Evolutionary conservation across 176 grass and related monocot species (phyloP).

Genomic region (Carex pumila): DNA sequence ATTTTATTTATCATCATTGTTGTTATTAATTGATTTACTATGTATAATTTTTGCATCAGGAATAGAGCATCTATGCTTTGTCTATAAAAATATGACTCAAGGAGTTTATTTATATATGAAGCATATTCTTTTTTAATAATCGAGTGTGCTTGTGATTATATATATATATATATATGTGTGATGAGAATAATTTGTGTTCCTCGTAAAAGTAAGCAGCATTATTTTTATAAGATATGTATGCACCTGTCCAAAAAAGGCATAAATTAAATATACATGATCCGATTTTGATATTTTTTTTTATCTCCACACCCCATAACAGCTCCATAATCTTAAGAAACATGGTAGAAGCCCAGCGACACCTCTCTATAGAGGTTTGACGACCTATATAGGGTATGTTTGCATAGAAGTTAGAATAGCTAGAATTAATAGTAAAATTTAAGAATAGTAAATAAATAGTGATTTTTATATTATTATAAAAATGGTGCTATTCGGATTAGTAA

Average conservation of each 20-base stretch:
- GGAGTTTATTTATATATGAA: neutral
- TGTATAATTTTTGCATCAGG: neutral
- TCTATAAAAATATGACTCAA: neutral
- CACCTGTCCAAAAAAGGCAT: neutral
- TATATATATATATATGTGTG: too few species aligned
- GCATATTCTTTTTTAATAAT: neutral
- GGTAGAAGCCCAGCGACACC: too few species aligned
- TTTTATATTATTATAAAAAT: too few species aligned
- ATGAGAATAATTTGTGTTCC: neutral
- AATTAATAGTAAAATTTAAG: too few species aligned
- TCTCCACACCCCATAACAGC: too few species aligned
- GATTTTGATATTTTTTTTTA: neutral
- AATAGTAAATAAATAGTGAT: too few species aligned
- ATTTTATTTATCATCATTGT: neutral
- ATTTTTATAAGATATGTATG: neutral
- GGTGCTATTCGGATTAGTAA: too few species aligned
- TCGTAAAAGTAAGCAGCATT: neutral
- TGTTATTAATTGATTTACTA: neutral
- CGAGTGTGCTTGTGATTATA: neutral
- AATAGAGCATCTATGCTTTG: neutral
- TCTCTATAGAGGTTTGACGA: too few species aligned
- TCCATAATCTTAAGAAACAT: too few species aligned
- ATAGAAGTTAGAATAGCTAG: too few species aligned
- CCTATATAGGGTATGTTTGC: too few species aligned
- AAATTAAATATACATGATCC: neutral